These are phyloP conservation scores for Termitomyces sp. DNA, from an alignment of 768 basidiomycete genomes.

Conservation along the genomic window DNA sequence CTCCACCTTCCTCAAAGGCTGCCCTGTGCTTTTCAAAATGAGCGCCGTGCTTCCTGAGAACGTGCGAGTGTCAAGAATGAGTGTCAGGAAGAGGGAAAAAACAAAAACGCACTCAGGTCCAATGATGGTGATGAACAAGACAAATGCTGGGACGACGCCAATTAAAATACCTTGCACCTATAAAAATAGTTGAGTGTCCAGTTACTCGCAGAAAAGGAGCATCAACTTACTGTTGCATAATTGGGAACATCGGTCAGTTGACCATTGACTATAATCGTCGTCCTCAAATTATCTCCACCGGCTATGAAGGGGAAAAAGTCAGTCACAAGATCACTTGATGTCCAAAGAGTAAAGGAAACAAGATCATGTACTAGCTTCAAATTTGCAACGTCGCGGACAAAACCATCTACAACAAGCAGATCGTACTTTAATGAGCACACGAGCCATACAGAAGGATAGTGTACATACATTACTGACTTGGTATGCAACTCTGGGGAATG, in stretches of 20 bases:
- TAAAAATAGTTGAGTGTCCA: constrained; percentile 5
- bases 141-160: constrained; percentile 74
- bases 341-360: too few species aligned
- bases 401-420: constrained; percentile 37
- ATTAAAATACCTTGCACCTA: constrained; percentile 84
- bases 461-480: constrained; percentile 67
- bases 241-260: constrained; percentile 42
- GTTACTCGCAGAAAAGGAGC: not conserved
- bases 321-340: constrained; percentile 11
- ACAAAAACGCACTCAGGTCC: constrained; percentile 63
- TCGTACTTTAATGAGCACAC: not conserved
- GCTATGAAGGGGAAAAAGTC: constrained; percentile 28
- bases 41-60: constrained; percentile 56
- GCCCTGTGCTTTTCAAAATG: constrained; percentile 83
- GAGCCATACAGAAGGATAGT: not conserved
- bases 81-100: not conserved
- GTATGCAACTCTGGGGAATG: constrained; percentile 83
- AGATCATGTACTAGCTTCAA: constrained; percentile 57
- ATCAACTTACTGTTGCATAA: constrained; percentile 46
- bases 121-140: constrained; percentile 69
- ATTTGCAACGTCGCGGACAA: constrained; percentile 73
- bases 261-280: constrained; percentile 43
- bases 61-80: not conserved
- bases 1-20: constrained; percentile 75
- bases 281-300: constrained; percentile 55